Conservation (phyloP, 1,284 basidiomycete genomes). For the Boletus chippewaensis region DNA sequence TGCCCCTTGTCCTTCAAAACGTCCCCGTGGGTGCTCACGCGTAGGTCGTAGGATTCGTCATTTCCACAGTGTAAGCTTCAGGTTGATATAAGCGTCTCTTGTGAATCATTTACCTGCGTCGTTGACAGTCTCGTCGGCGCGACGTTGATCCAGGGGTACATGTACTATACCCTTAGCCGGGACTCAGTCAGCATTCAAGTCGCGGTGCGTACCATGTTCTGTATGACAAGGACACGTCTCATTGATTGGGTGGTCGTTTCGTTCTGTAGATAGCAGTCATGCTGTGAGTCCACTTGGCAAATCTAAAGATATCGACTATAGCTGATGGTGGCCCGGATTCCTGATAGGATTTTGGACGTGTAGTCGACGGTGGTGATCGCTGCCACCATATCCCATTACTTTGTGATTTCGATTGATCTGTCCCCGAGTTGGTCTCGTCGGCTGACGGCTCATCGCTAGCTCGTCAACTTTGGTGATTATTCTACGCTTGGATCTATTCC, state of each 20-base stretch:
- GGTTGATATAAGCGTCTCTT: background rate
- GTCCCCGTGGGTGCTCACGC: background rate
- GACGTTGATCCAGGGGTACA: constrained; percentile 9
- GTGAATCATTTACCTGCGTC: background rate
- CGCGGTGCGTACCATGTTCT: background rate
- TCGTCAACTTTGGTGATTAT: constrained; percentile 4
- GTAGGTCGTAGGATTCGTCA: constrained; percentile 1
- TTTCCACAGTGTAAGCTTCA: constrained; percentile 5
- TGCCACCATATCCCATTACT: background rate
- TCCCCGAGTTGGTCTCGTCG: background rate
- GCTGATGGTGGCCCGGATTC: background rate
- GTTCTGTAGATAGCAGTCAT: background rate
- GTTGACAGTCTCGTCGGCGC: background rate
- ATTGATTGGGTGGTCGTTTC: background rate
- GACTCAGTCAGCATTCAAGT: background rate
- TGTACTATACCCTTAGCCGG: background rate
- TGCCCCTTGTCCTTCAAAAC: background rate
- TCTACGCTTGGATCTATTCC: background rate
- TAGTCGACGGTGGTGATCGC: constrained; percentile 6
- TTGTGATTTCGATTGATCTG: constrained; percentile 2
- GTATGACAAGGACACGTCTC: background rate
- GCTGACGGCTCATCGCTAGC: background rate
- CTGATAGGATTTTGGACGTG: constrained; percentile 1
- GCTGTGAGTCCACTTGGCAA: background rate
- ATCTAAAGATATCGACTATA: background rate